Evolutionary conservation across 1,139 yeast genomes (phyloP), one percentile per base, ranked within the genome.

Genomic region (Taiozyma sp.): DNA sequence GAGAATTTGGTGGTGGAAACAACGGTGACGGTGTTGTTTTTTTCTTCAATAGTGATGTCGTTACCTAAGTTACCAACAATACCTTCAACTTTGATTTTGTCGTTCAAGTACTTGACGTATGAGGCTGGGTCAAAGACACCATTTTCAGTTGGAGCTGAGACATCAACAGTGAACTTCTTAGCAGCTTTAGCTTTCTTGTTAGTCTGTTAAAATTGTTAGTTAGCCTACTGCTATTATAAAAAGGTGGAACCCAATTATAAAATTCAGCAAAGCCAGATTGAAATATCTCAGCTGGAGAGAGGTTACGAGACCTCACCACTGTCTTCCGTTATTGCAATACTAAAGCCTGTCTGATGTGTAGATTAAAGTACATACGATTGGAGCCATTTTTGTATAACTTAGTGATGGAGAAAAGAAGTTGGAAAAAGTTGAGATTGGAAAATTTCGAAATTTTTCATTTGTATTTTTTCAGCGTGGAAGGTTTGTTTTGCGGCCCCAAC

Each of bases 71-170:
- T 88, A 76, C 98, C 97, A 69, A 88, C 81, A 72, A 87, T 83
- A 76, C 93, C 91, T 63, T 93, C 99, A 71, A 95, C 93, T 86
- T 95, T 95, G 88, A 95, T 91, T 88, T 89, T 97, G 80, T 93
- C 99, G 74, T 86, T 84, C 77, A 95, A 85, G 91, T 85, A 95
- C 84, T 93, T 91, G 72, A 89, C 96, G 83, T 91, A 89, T 70
- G 96, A 85, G 74, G 95, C 88, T 77, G 95, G 95, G 85, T 93
- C 98, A 71, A 90, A 88, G 72, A 90, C 95, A 80, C 93, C 97
- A 77, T 88, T 88, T 76, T 89, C 96, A 69, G 91, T 88, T 83
- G 97, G 97, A 70, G 96, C 97, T 62, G 95, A 82, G 74, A 89
- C 90, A 83, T 91, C 98, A 74, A 93, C 95, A 72, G 88, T 88